These are phyloP conservation scores for Pelomyxa schiedti DNA, from an alignment of 78 protist genomes.

Conservation along the genomic window DNA sequence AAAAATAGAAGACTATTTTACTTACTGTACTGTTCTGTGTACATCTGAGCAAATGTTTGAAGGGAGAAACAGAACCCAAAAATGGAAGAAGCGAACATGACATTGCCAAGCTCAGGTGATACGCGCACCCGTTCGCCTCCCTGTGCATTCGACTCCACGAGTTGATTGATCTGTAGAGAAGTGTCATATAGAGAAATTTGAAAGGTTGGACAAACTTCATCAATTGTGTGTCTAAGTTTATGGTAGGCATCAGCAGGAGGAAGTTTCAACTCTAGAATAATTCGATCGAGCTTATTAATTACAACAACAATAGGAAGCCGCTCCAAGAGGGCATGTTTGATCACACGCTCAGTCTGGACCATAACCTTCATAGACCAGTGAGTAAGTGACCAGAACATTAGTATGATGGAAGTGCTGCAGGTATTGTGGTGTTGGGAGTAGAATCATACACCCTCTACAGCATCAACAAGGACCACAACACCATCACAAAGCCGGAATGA, in stretches of 20 bases:
- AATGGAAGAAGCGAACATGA: conserved; percentile 60
- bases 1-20: not conserved
- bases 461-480: conserved; percentile 86
- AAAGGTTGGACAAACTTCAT: no score
- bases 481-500: conserved; percentile 86
- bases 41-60: conserved; percentile 69
- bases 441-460: conserved; percentile 78
- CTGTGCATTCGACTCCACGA: conserved; percentile 21
- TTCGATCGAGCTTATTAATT: conserved; percentile 84
- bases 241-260: conserved; percentile 95
- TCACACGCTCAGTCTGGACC: conserved; percentile 64
- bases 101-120: conserved; percentile 83
- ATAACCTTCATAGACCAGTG: conserved; percentile 32
- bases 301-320: conserved; percentile 49
- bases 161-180: conserved; percentile 73
- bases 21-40: conserved; percentile 6
- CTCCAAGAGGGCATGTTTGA: conserved; percentile 50
- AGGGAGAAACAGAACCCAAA: conserved; percentile 80
- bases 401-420: not conserved
- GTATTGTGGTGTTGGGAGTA: not conserved
- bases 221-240: conserved; percentile 76
- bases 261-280: conserved; percentile 85
- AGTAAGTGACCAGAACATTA: conserved; percentile 1
- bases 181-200: no score
- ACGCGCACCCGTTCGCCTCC: conserved; percentile 12